Percentiles rank a stretch among this genome's conserved stretches.
phyloP scores from a whole-genome alignment of 2,329 filamentous ascomycete species.

The Fusarium musae region DNA sequence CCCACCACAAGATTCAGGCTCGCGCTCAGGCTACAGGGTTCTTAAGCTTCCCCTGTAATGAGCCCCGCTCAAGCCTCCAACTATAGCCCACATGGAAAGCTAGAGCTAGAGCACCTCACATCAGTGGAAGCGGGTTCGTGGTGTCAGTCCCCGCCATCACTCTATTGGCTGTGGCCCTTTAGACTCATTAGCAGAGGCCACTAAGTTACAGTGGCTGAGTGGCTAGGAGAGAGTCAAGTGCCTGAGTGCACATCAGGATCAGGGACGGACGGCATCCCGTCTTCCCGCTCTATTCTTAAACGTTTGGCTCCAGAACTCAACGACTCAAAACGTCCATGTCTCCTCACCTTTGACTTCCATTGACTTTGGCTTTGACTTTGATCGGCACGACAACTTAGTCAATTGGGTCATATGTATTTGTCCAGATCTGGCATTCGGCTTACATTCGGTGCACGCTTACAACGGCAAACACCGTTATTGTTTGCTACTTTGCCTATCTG shows the following conservation, averaged over 20 bases:
- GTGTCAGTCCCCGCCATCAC: background rate
- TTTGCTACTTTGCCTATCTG: background rate
- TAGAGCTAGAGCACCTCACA: background rate
- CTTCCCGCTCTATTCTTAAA: conserved; percentile 6
- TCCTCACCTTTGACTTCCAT: background rate
- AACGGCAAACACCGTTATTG: conserved; percentile 2
- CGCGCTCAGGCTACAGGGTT: background rate
- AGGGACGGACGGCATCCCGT: conserved; percentile 9
- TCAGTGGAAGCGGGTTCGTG: background rate
- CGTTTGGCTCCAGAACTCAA: conserved; percentile 16
- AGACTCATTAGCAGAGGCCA: background rate
- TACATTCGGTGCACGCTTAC: background rate
- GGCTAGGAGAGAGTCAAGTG: background rate
- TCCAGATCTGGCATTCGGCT: background rate
- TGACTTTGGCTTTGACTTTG: background rate
- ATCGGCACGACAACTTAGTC: background rate
- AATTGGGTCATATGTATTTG: background rate
- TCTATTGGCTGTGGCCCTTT: background rate
- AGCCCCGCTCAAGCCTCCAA: background rate
- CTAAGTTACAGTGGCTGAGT: background rate
- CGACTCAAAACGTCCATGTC: background rate
- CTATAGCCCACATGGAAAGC: background rate
- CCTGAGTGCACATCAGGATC: conserved; percentile 10
- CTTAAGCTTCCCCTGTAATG: background rate
- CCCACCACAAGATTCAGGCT: background rate